Percentiles rank a stretch among this genome's conserved stretches.
Conservation (phyloP, 305 asterid genomes). For the Solanum hybrid region DNA sequence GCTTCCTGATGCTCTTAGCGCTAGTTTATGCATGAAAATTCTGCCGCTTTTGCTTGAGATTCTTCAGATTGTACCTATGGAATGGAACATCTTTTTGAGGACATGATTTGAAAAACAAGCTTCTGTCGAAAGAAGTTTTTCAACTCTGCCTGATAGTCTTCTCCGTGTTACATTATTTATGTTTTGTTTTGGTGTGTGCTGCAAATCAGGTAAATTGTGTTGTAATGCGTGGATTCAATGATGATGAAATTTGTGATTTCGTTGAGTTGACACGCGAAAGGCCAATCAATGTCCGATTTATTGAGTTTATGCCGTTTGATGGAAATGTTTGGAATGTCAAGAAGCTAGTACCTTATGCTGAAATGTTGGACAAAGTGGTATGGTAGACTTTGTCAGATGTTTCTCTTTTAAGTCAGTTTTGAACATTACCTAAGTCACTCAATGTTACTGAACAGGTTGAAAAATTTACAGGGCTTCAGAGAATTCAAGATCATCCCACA, state of each 20-base stretch:
- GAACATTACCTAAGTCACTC: constrained; percentile 21
- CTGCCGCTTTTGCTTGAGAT: neutral
- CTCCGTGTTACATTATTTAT: neutral
- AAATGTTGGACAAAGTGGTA: constrained; percentile 94
- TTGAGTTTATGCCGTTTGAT: constrained; percentile 97
- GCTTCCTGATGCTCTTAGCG: neutral
- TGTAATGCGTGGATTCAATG: constrained; percentile 92
- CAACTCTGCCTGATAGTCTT: neutral
- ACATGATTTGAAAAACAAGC: neutral
- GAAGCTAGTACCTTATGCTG: constrained; percentile 89
- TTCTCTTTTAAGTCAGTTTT: constrained; percentile 6
- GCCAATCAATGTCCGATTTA: constrained; percentile 88
- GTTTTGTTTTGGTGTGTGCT: constrained; percentile 6
- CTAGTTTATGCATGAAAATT: neutral
- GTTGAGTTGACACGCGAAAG: constrained; percentile 85
- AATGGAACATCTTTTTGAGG: neutral
- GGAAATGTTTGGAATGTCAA: constrained; percentile 98
- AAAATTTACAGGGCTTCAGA: constrained; percentile 55
- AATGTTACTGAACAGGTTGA: constrained; percentile 54
- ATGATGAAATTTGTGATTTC: constrained; percentile 83
- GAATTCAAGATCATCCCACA: constrained; percentile 74
- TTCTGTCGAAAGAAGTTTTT: neutral
- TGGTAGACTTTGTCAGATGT: constrained; percentile 33
- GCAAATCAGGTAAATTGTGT: constrained; percentile 76
- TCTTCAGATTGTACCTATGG: neutral